These are phyloP conservation scores for Yamadazyma phyllophila DNA, from an alignment of 805 yeast genomes.

Conservation along the genomic window DNA sequence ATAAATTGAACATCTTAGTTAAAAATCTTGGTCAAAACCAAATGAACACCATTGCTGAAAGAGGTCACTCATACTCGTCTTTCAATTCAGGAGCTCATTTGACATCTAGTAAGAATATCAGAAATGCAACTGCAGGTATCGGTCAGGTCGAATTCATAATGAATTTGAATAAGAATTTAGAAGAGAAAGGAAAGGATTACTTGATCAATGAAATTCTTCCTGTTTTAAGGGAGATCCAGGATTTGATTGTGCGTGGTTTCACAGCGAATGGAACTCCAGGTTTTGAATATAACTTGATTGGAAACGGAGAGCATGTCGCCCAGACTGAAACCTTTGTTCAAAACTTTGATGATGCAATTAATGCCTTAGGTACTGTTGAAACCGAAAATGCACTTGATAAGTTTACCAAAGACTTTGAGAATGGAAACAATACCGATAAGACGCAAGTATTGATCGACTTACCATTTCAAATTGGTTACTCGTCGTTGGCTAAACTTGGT, in stretches of 20 bases:
- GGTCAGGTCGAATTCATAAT: constrained; percentile 71
- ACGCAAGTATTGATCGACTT: constrained; percentile 54
- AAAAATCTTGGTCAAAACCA: constrained; percentile 75
- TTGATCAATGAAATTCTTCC: constrained; percentile 56
- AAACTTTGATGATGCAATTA: constrained; percentile 29
- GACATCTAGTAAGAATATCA: constrained; percentile 56
- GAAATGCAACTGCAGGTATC: constrained; percentile 70
- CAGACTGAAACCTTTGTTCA: constrained; percentile 35
- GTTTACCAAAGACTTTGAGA: constrained; percentile 17
- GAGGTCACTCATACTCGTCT: constrained; percentile 84
- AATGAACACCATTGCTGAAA: constrained; percentile 74
- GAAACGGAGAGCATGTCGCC: constrained; percentile 44
- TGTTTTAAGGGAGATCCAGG: constrained; percentile 52
- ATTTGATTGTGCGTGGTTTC: constrained; percentile 38
- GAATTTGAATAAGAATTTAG: constrained; percentile 52
- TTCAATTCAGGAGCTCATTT: constrained; percentile 62
- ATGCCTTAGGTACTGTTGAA: neutral
- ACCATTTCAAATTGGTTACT: constrained; percentile 87
- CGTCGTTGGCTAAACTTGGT: constrained; percentile 67
- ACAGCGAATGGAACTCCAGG: constrained; percentile 11
- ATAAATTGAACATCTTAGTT: constrained; percentile 70
- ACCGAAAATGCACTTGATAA: constrained; percentile 15
- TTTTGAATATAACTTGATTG: constrained; percentile 56
- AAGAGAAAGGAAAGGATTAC: constrained; percentile 33
- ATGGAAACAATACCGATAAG: constrained; percentile 12